phyloP scores from a whole-genome alignment of 495 filamentous ascomycete species.

The Trichoderma asperelloides region DNA sequence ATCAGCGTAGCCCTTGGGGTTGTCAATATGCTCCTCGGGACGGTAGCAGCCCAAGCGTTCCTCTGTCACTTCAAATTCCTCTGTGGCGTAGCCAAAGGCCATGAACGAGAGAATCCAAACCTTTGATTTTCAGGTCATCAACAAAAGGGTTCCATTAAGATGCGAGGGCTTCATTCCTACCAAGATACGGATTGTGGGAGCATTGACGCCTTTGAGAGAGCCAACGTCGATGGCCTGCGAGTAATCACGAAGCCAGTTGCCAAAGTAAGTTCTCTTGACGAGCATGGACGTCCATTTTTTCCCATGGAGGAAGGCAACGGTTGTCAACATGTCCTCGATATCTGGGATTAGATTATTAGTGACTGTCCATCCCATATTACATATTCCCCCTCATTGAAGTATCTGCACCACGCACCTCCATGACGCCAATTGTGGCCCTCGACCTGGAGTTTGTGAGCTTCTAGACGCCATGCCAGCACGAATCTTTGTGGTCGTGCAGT shows the following conservation, averaged over 20 bases:
- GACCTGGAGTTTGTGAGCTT: slow-evolving; percentile 30
- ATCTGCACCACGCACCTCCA: slow-evolving; percentile 43
- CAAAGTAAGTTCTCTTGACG: slow-evolving; percentile 88
- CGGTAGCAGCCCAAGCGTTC: slow-evolving; percentile 87
- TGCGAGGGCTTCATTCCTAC: slow-evolving; percentile 25
- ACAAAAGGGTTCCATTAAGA: slow-evolving; percentile 4
- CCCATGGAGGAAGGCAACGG: slow-evolving; percentile 74
- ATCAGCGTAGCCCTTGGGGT: slow-evolving; percentile 86
- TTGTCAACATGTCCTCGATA: slow-evolving; percentile 90
- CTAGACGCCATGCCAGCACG: background rate
- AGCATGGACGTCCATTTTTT: slow-evolving; percentile 93
- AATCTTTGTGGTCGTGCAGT: background rate
- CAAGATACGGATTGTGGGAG: slow-evolving; percentile 81
- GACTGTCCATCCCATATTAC: background rate
- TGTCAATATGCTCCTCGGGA: slow-evolving; percentile 92
- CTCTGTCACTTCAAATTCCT: slow-evolving; percentile 90
- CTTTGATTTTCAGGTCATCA: background rate
- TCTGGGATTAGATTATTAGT: slow-evolving; percentile 23
- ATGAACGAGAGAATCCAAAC: slow-evolving; percentile 86
- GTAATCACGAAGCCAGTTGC: slow-evolving; percentile 69
- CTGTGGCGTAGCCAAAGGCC: slow-evolving; percentile 92
- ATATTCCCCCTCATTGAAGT: background rate
- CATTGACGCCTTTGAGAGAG: slow-evolving; percentile 78
- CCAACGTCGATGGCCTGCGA: slow-evolving; percentile 90
- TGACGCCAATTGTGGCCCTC: slow-evolving; percentile 96